Conservation (phyloP, 768 basidiomycete species). For the Artomyces pyxidatus region DNA sequence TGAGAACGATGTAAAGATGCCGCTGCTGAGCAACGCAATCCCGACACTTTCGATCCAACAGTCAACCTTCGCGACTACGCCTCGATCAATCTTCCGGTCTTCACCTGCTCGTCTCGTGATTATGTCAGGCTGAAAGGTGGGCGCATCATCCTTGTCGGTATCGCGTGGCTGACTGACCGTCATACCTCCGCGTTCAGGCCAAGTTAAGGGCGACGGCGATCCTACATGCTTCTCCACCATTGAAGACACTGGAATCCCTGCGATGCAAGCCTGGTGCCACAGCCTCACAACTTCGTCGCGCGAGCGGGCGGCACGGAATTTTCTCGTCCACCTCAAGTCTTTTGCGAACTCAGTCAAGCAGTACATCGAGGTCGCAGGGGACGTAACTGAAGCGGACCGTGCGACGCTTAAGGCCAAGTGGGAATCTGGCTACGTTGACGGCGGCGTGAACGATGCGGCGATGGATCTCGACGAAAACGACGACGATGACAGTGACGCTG, state of each 20-base stretch:
- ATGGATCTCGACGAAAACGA: constrained; percentile 10
- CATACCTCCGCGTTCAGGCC: constrained; percentile 29
- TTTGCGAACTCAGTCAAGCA: constrained; percentile 40
- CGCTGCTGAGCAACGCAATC: constrained; percentile 48
- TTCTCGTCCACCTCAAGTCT: constrained; percentile 38
- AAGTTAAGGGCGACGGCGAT: constrained; percentile 54
- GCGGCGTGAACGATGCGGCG: constrained; percentile 19
- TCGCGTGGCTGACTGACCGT: neutral
- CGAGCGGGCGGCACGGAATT: constrained; percentile 34
- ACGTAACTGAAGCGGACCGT: constrained; percentile 45
- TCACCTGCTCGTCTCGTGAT: constrained; percentile 53
- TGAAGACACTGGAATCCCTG: constrained; percentile 49
- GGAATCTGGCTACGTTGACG: constrained; percentile 33
- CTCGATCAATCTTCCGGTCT: constrained; percentile 53
- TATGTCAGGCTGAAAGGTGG: constrained; percentile 48
- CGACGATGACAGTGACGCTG: constrained; percentile 6
- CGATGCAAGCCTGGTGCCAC: constrained; percentile 51
- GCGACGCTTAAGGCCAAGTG: constrained; percentile 41
- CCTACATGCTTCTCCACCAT: constrained; percentile 45
- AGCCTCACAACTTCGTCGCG: constrained; percentile 45
- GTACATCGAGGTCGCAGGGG: constrained; percentile 43
- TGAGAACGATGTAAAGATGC: constrained; percentile 30
- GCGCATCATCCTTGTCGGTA: constrained; percentile 2
- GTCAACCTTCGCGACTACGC: constrained; percentile 49
- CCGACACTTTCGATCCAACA: constrained; percentile 46